These are phyloP conservation scores for Verticillium klebahnii DNA, from an alignment of 2,329 filamentous ascomycete species.

Conservation along the genomic window DNA sequence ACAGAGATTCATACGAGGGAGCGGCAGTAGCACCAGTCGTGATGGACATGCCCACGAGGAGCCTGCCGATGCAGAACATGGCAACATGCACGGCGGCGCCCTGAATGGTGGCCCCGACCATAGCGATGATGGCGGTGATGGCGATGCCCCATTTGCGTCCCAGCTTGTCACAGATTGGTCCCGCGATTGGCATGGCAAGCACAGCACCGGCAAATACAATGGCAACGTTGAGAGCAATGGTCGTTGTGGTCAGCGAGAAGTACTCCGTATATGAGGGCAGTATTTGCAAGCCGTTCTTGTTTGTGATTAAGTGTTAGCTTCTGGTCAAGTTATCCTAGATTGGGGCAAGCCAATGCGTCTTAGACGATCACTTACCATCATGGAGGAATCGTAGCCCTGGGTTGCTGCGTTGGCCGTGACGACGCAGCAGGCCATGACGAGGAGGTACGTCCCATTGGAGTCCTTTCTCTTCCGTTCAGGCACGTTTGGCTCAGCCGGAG, in stretches of 20 bases:
- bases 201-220: slow-evolving; percentile 1
- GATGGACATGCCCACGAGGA: neutral
- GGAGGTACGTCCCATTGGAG: neutral
- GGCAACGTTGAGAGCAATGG: slow-evolving; percentile 3
- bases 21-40: slow-evolving; percentile 3
- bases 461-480: neutral
- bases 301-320: too few species aligned
- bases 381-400: neutral
- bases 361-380: neutral
- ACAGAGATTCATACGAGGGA: slow-evolving; percentile 1
- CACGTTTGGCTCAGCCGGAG: neutral
- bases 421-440: neutral
- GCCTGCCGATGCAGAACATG: slow-evolving; percentile 4
- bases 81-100: slow-evolving; percentile 3
- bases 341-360: neutral
- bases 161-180: neutral
- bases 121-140: slow-evolving; percentile 1
- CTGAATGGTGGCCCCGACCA: slow-evolving; percentile 3
- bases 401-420: neutral
- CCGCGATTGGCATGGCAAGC: slow-evolving; percentile 3
- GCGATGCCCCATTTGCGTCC: slow-evolving; percentile 4
- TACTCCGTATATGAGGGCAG: slow-evolving; percentile 4
- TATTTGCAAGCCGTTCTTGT: slow-evolving; percentile 1
- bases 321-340: too few species aligned
- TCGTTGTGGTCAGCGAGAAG: neutral